Evolutionary conservation across 2,329 filamentous ascomycete species (phyloP).

Genomic region (Ophiognomonia clavigignenti-juglandacearum): DNA sequence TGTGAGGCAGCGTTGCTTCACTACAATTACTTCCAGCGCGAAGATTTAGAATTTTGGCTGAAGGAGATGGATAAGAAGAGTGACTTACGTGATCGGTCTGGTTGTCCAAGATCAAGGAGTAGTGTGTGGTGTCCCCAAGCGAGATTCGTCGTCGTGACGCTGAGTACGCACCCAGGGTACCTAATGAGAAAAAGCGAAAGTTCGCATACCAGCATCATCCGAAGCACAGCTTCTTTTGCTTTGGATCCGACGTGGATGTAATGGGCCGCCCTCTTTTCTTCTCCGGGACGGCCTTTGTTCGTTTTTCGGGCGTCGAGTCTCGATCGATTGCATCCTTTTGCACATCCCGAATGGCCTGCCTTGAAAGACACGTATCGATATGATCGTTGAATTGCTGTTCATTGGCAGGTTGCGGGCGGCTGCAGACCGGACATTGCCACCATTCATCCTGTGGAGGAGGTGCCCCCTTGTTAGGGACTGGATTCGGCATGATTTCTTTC

Average conservation of each 20-base stretch:
- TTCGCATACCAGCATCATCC: constrained; percentile 33
- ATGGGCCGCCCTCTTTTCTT: constrained; percentile 37
- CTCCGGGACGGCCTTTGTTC: constrained; percentile 22
- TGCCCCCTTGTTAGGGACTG: constrained; percentile 33
- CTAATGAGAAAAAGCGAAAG: too few relatives aligned
- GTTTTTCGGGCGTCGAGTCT: constrained; percentile 35
- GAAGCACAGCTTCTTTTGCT: constrained; percentile 51
- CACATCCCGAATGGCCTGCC: constrained; percentile 80
- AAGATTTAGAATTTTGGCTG: too few relatives aligned
- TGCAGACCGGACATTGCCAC: constrained; percentile 89
- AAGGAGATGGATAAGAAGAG: too few relatives aligned
- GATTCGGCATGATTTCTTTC: constrained; percentile 49
- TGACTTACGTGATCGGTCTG: too few relatives aligned
- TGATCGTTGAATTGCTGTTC: constrained; percentile 83
- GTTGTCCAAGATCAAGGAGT: too few relatives aligned
- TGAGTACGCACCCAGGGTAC: too few relatives aligned
- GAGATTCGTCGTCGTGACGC: too few relatives aligned
- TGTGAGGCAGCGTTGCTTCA: too few relatives aligned
- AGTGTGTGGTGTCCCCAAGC: too few relatives aligned
- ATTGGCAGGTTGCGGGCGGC: constrained; percentile 66
- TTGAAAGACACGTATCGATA: constrained; percentile 85
- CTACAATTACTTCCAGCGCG: too few relatives aligned
- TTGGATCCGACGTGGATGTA: constrained; percentile 31
- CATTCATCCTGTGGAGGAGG: constrained; percentile 38
- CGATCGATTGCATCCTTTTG: constrained; percentile 41